Evolutionary conservation across 345 rosid genomes (phyloP), one percentile per base, ranked within the genome.

Genomic region (Lepidium sativum): DNA sequence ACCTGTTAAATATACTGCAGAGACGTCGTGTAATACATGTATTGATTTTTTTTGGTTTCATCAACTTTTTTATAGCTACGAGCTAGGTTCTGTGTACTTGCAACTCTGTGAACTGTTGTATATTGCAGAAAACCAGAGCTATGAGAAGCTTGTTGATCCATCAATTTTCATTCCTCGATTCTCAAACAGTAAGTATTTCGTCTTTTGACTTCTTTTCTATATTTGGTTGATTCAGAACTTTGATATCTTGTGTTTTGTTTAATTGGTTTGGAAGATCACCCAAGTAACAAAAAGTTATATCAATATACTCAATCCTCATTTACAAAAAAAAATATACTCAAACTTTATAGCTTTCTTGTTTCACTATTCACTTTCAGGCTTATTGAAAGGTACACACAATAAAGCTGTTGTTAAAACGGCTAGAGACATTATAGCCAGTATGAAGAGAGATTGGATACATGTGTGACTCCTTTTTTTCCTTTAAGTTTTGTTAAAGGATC

Each of bases 381-480:
- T 92, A 68, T 49, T 90, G 43, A 84, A 84, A 1, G 91, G 80
- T 45, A 71, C 64, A 64, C 1, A 14, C 0, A 72, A 81, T 66
- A 81, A 69, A 63, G 81, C 72, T 15, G 78, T 87, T 34, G 65
- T 77, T 39, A 54, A 65, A 57, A 77, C 84, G 53, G 92, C 97
- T 39, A 73, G 75, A 31, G 68, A 80, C 57, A 89, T 92, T 65
- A 81, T 89, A 76, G 82, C 94, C 54, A 89, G 91, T 80, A 89
- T 92, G 98, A 92, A 88, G 78, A 86, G 84, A 74, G 91, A 89
- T 68, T 92, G 98, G 98, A 82, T 89, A 70, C 95, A 91, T 91
- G 97, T 89, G n/a, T 34, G 71, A 23, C 31, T 53, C 31, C 31
- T 27, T 27, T 6, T 21, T 27, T 27, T 27, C 31, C 31, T 27